A percentile compares a stretch with the other conserved stretches of the same genome.
Conservation (phyloP, 768 basidiomycete species). For the Hygrocybe coccinea region DNA sequence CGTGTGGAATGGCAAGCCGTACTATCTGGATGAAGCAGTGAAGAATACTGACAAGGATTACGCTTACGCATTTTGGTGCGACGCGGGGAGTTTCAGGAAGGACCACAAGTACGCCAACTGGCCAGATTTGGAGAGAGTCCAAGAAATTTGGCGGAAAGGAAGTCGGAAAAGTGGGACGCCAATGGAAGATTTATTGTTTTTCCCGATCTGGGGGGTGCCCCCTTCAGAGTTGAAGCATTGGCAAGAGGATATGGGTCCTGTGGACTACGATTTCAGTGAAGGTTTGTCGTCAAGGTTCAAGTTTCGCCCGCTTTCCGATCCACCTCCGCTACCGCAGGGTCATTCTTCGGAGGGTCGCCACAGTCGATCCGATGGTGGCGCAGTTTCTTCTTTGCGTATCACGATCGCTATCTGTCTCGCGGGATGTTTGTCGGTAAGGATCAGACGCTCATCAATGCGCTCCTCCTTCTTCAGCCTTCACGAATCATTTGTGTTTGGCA, state of each 20-base stretch:
- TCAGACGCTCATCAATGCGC: slow-evolving; percentile 48
- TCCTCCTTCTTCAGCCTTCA: slow-evolving; percentile 42
- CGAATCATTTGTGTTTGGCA: slow-evolving; percentile 44
- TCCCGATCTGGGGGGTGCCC: slow-evolving; percentile 41
- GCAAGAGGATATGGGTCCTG: slow-evolving; percentile 44
- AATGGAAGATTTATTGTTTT: slow-evolving; percentile 45
- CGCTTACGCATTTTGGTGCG: slow-evolving; percentile 56
- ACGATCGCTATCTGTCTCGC: slow-evolving; percentile 45
- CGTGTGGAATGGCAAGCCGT: slow-evolving; percentile 53
- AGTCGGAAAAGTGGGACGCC: slow-evolving; percentile 24
- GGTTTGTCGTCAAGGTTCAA: slow-evolving; percentile 33
- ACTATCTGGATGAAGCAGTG: slow-evolving; percentile 42
- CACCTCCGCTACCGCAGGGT: slow-evolving; percentile 33
- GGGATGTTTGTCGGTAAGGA: slow-evolving; percentile 55
- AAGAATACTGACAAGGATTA: slow-evolving; percentile 32
- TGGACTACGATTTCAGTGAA: slow-evolving; percentile 49
- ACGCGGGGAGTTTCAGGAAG: slow-evolving; percentile 49
- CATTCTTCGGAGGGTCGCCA: slow-evolving; percentile 53
- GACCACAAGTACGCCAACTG: slow-evolving; percentile 42
- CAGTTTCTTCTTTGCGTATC: slow-evolving; percentile 44
- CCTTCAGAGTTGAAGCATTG: slow-evolving; percentile 29
- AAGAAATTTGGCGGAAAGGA: slow-evolving; percentile 38
- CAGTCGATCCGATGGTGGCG: slow-evolving; percentile 43
- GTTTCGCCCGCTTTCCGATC: background rate
- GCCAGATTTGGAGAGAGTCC: slow-evolving; percentile 42